Evolutionary conservation across 2,329 filamentous ascomycete genomes (phyloP).

Genomic region (Ascosphaera apis): DNA sequence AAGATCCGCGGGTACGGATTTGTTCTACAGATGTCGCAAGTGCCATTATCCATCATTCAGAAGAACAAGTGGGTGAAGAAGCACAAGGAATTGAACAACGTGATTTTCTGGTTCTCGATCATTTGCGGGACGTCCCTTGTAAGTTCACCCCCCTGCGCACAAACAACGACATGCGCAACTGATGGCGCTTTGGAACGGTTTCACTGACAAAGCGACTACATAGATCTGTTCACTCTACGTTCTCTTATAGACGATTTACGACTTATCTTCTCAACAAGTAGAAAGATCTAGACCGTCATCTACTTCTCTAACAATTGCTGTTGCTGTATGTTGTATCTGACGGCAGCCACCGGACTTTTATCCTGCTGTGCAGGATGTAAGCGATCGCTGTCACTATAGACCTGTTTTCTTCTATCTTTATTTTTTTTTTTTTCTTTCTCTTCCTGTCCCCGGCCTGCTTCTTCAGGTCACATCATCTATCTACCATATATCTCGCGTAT

Average conservation of each 20-base stretch:
- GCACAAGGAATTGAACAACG: slow-evolving; percentile 60
- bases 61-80: slow-evolving; percentile 53
- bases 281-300: too few relatives aligned
- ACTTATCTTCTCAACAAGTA: too few relatives aligned
- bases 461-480: too few relatives aligned
- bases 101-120: slow-evolving; percentile 83
- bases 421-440: too few relatives aligned
- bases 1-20: slow-evolving; percentile 91
- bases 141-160: slow-evolving; percentile 16
- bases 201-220: slow-evolving; percentile 3
- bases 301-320: too few relatives aligned
- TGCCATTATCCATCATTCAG: slow-evolving; percentile 86
- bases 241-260: slow-evolving; percentile 24
- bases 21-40: slow-evolving; percentile 83
- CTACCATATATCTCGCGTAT: too few relatives aligned
- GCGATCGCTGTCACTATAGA: too few relatives aligned
- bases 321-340: too few relatives aligned
- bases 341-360: too few relatives aligned
- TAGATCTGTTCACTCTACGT: slow-evolving; percentile 39
- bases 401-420: too few relatives aligned
- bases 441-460: too few relatives aligned
- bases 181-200: not conserved
- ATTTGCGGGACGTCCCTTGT: slow-evolving; percentile 65
- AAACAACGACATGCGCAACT: slow-evolving; percentile 1
- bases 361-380: too few relatives aligned